Conservation (phyloP, 305 asterid genomes). For the Fraxinus baroniana region DNA sequence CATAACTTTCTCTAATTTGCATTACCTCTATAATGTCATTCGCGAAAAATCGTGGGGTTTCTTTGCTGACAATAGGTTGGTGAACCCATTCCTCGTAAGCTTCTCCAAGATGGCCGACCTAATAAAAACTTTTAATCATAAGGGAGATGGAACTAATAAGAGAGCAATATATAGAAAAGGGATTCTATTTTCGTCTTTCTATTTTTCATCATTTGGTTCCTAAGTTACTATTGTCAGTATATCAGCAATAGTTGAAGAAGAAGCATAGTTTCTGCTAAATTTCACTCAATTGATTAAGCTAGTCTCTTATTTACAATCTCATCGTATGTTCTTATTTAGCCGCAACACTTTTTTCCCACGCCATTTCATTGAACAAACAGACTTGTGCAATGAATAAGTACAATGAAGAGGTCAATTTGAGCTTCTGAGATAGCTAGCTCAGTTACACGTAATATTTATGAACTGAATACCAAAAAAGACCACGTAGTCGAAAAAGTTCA, state of each 20-base stretch:
- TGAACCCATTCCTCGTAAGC: constrained; percentile 84
- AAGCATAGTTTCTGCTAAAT: neutral
- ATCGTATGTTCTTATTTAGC: neutral
- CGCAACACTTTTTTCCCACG: neutral
- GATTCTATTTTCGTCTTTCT: neutral
- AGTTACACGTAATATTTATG: neutral
- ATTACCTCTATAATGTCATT: constrained; percentile 59
- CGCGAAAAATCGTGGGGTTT: constrained; percentile 59
- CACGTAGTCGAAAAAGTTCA: neutral
- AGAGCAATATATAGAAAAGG: neutral
- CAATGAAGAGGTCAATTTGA: neutral
- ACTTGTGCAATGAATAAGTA: neutral
- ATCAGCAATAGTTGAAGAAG: neutral
- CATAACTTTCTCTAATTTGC: neutral
- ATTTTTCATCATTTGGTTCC: constrained; percentile 5
- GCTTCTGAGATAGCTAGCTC: neutral
- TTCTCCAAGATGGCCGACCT: constrained; percentile 95
- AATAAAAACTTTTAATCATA: constrained; percentile 1
- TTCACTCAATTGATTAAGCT: neutral
- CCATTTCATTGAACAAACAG: neutral
- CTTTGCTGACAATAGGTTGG: constrained; percentile 61
- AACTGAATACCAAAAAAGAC: neutral
- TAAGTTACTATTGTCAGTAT: neutral
- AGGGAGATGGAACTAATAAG: constrained; percentile 3
- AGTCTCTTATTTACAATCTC: neutral